Evolutionary conservation across 2,329 filamentous ascomycete genomes (phyloP), one percentile per base, ranked within the genome.

Genomic region (Ceratocystis destructans): DNA sequence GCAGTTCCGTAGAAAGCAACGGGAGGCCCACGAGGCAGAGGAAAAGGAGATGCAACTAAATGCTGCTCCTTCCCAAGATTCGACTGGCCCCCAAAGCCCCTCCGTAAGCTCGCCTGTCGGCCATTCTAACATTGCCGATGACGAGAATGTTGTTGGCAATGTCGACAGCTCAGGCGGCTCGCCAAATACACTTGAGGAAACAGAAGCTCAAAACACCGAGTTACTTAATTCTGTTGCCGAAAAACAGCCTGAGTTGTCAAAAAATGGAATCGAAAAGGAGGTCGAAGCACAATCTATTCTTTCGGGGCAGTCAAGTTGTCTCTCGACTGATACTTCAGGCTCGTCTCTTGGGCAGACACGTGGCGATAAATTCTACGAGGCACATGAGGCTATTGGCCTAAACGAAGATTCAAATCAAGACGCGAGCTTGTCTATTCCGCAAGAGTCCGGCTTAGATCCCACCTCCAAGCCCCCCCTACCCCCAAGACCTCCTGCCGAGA

Each of bases 1-100:
- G 2, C 77, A 79, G 61, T 77, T 83, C 2, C 83, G 86, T 72
- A 74, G 81, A 64, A 79, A 80, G 69, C 79, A 80, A 0, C 78
- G 79, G 67, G 71, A 74, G 31, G 71, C 73, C 1, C 72, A 72
- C 0, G 70, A 71, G 31, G 70, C 72, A 55, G 66, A 67, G 45
- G 55, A 64, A n/a, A 17, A 50, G 20, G 20, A 64, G 28, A 53
- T 15, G 45, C 28, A 37, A 8, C 22, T n/a, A 2, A 59, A n/a
- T 8, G 15, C n/a, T 2, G 12, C n/a, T 5, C 3, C 55, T 8
- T 37, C 28, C 8, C 55, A 37, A 22, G 55, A n/a, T 10, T 37
- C 28, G 5, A 15, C 55, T 33, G 28, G 15, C 17, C 55, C 28
- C 10, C 28, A 59, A 17, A 59, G 28, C 8, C 55, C 55, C n/a